A percentile compares a stretch with the other conserved stretches of the same genome.
These are phyloP conservation scores for Thielaviopsis populi DNA, from an alignment of 2,329 filamentous ascomycete species.

Conservation along the genomic window DNA sequence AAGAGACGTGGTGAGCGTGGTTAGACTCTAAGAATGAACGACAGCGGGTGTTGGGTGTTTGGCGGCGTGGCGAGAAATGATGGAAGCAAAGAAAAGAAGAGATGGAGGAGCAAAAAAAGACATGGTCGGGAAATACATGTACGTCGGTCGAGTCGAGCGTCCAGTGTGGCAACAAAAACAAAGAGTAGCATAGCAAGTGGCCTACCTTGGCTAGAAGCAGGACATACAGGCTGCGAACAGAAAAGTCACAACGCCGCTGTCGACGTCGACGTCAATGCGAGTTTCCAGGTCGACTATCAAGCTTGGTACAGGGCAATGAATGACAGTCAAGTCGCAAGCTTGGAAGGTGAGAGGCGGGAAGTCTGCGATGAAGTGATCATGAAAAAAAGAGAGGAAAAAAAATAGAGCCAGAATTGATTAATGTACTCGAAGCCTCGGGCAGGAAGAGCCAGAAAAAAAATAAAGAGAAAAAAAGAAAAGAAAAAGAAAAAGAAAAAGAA, in stretches of 20 bases:
- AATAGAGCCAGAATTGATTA: background rate
- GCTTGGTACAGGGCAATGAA: background rate
- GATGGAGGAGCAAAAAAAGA: background rate
- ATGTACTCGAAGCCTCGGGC: background rate
- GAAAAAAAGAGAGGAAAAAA: background rate
- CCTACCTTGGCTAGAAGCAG: background rate
- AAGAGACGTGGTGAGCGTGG: background rate
- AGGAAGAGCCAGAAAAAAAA: background rate
- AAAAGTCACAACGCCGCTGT: background rate
- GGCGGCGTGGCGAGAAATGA: background rate
- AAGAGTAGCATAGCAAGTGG: background rate
- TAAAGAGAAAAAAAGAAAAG: background rate
- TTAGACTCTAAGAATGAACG: background rate
- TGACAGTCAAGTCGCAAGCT: slow-evolving; percentile 5
- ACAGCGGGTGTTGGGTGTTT: background rate
- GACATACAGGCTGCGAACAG: background rate
- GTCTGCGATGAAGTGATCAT: background rate
- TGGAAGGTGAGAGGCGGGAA: background rate
- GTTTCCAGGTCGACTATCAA: background rate
- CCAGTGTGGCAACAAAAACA: background rate
- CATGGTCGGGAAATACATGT: background rate
- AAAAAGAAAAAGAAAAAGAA: background rate
- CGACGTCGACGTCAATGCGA: background rate
- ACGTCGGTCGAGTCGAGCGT: background rate
- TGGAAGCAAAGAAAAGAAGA: background rate